Conservation (phyloP, 2,329 filamentous ascomycete genomes). For the Metarhizium brunneum region DNA sequence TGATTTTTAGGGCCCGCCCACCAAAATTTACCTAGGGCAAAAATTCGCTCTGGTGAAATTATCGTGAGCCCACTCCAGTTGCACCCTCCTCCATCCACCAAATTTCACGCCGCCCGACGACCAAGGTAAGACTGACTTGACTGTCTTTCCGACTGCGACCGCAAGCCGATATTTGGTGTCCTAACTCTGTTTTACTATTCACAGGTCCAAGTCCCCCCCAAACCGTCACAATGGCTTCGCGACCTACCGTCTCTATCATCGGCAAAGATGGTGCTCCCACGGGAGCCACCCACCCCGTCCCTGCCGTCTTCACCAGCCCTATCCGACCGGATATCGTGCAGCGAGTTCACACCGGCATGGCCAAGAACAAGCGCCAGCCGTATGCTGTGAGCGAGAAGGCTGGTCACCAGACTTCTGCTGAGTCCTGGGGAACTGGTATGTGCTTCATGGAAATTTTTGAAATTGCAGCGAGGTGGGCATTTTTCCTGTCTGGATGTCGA, state of each 20-base stretch:
- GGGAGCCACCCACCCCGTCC: slow-evolving; percentile 83
- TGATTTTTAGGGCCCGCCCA: slow-evolving; percentile 32
- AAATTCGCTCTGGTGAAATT: slow-evolving; percentile 28
- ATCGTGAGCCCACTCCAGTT: slow-evolving; percentile 18
- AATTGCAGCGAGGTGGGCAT: background rate
- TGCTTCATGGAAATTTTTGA: slow-evolving; percentile 18
- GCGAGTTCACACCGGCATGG: slow-evolving; percentile 97
- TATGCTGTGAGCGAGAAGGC: slow-evolving; percentile 99
- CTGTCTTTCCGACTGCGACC: background rate
- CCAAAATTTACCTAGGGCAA: slow-evolving; percentile 20
- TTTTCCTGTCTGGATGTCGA: background rate
- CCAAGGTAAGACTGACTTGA: slow-evolving; percentile 22
- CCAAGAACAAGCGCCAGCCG: slow-evolving; percentile 99
- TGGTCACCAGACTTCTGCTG: slow-evolving; percentile 98
- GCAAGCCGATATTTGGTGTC: background rate
- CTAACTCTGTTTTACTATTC: background rate
- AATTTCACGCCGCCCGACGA: slow-evolving; percentile 32
- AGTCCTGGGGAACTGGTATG: slow-evolving; percentile 99
- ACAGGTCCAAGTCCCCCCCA: slow-evolving; percentile 16
- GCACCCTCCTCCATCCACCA: slow-evolving; percentile 23
- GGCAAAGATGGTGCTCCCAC: slow-evolving; percentile 89
- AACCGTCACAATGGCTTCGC: slow-evolving; percentile 70
- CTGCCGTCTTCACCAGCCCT: slow-evolving; percentile 92
- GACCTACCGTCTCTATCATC: slow-evolving; percentile 96
- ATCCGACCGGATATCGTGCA: slow-evolving; percentile 99